Conservation (phyloP, 495 filamentous ascomycete species). For the Trichoderma erinaceum region DNA sequence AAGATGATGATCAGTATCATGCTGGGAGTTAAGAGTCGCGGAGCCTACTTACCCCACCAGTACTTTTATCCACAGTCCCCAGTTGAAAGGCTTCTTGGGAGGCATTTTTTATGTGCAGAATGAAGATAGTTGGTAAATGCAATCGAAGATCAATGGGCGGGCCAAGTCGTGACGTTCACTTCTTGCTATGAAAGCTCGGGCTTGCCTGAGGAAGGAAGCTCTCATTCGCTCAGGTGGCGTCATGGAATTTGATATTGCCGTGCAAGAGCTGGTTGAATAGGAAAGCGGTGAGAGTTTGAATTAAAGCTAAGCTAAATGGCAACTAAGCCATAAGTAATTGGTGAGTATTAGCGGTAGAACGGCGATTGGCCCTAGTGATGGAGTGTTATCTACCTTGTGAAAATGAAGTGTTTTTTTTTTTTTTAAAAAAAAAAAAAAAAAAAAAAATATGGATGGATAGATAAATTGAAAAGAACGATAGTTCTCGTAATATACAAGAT, state of each 20-base stretch:
- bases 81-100: constrained; percentile 31
- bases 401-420: no score
- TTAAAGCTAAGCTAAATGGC: not conserved
- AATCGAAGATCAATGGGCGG: not conserved
- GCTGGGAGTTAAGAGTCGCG: not conserved
- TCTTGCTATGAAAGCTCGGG: not conserved
- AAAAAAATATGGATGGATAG: no score
- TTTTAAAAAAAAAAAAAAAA: no score
- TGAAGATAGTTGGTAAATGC: not conserved
- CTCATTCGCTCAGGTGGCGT: not conserved
- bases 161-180: not conserved
- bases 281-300: not conserved
- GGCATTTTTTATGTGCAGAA: constrained; percentile 19
- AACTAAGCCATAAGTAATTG: no score
- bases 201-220: not conserved
- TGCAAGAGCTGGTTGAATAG: not conserved
- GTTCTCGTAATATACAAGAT: no score
- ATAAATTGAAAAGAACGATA: no score
- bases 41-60: constrained; percentile 23
- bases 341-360: no score
- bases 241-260: not conserved
- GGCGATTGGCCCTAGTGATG: no score
- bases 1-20: not conserved
- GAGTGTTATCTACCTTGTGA: no score
- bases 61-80: constrained; percentile 35